Conservation (phyloP, 768 basidiomycete species). For the Hygrocybe coccinea region DNA sequence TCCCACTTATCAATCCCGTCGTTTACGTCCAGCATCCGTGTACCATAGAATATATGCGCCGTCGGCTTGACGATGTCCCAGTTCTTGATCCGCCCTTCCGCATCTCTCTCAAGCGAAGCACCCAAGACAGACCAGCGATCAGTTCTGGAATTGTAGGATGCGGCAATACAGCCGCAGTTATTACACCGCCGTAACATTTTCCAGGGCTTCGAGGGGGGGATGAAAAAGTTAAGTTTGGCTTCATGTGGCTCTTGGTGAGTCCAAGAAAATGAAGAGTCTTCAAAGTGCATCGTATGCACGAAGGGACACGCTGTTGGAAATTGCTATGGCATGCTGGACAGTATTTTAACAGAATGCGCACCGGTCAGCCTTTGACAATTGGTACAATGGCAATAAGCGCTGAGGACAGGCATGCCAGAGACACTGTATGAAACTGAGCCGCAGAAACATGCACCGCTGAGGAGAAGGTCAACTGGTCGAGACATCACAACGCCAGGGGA, state of each 20-base stretch:
- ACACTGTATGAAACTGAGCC: constrained; percentile 46
- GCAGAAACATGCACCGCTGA: constrained; percentile 56
- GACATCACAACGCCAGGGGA: too few relatives aligned
- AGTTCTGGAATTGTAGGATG: constrained; percentile 47
- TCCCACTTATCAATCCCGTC: constrained; percentile 61
- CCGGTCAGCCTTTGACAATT: constrained; percentile 61
- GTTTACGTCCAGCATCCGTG: constrained; percentile 50
- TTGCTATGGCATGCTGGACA: background rate
- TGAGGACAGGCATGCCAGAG: constrained; percentile 44
- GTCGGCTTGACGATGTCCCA: constrained; percentile 59
- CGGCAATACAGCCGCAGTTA: constrained; percentile 50
- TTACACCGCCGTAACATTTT: constrained; percentile 64
- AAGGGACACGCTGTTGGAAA: constrained; percentile 50
- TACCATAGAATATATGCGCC: constrained; percentile 62
- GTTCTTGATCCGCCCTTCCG: constrained; percentile 43
- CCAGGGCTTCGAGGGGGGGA: constrained; percentile 46
- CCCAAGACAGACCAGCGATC: constrained; percentile 57
- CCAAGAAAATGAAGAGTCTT: constrained; percentile 50
- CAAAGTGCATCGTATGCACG: constrained; percentile 57
- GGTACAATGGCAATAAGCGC: constrained; percentile 68
- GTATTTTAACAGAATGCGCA: constrained; percentile 18
- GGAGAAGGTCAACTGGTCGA: too few relatives aligned
- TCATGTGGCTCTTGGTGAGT: constrained; percentile 36
- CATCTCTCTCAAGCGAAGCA: constrained; percentile 49
- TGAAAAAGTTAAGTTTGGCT: constrained; percentile 42